Conservation (phyloP, 2,329 filamentous ascomycete genomes). For the Didymellaceae sp. region DNA sequence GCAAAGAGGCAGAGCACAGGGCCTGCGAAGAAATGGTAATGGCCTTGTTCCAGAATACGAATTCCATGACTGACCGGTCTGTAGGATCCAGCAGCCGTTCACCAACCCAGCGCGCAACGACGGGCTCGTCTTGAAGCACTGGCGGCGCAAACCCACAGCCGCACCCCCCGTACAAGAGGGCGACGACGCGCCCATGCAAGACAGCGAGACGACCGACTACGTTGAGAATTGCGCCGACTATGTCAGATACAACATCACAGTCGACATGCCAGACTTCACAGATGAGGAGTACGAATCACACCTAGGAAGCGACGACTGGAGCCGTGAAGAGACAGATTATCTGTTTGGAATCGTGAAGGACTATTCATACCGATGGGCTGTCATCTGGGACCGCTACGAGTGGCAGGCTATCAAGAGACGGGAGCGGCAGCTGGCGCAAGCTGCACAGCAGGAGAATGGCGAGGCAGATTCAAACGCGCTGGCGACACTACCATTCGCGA, state of each 20-base stretch:
- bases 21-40: constrained; percentile 51
- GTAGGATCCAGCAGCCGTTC: constrained; percentile 62
- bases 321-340: constrained; percentile 92
- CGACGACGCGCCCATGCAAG: constrained; percentile 43
- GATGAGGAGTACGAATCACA: constrained; percentile 84
- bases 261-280: constrained; percentile 80
- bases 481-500: constrained; percentile 49
- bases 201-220: constrained; percentile 46
- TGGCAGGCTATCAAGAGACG: constrained; percentile 58
- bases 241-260: constrained; percentile 85
- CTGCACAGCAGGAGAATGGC: constrained; percentile 21
- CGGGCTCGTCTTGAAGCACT: constrained; percentile 76
- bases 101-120: constrained; percentile 78
- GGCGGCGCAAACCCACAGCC: constrained; percentile 67
- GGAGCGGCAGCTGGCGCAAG: constrained; percentile 26
- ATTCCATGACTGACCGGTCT: background rate
- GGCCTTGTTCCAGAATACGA: accelerated
- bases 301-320: constrained; percentile 79
- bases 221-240: constrained; percentile 65
- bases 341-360: constrained; percentile 76
- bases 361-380: constrained; percentile 86
- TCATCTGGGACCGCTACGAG: constrained; percentile 93
- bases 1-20: constrained; percentile 49
- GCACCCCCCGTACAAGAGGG: constrained; percentile 38
- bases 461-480: constrained; percentile 33